A percentile compares a stretch with the other conserved stretches of the same genome.
These are phyloP conservation scores for Trichoderma reesei DNA, from an alignment of 495 filamentous ascomycete species.

Conservation along the genomic window DNA sequence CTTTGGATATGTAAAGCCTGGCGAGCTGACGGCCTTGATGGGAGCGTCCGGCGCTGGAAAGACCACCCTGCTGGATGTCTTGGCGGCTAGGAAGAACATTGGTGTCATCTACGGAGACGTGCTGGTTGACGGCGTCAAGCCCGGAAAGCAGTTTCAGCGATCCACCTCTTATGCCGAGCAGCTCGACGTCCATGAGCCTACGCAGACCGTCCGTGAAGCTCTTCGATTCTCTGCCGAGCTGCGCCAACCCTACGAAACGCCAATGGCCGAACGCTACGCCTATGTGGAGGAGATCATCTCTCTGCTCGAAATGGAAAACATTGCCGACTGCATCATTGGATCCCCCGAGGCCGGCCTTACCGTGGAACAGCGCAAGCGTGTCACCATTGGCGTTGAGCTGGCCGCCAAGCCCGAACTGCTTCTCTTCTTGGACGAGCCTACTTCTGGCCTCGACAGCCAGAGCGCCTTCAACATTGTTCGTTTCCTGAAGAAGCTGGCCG, in stretches of 20 bases:
- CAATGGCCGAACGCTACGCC: constrained; percentile 62
- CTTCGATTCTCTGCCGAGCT: constrained; percentile 75
- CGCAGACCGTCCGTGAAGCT: constrained; percentile 74
- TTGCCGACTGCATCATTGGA: constrained; percentile 80
- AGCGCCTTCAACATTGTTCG: constrained; percentile 82
- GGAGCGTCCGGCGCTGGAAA: constrained; percentile 82
- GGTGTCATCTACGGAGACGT: constrained; percentile 68
- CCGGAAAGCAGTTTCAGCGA: constrained; percentile 64
- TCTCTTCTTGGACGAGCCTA: constrained; percentile 86
- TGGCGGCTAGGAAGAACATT: constrained; percentile 68
- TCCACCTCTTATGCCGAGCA: constrained; percentile 78
- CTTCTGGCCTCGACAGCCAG: constrained; percentile 76
- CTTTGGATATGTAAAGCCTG: constrained; percentile 70
- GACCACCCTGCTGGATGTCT: constrained; percentile 70
- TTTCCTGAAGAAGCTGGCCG: constrained; percentile 76
- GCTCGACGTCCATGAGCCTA: constrained; percentile 68
- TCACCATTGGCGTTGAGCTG: constrained; percentile 84
- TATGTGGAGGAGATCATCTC: constrained; percentile 79
- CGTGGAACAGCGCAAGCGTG: constrained; percentile 83
- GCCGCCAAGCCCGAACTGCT: constrained; percentile 79
- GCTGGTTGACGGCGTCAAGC: constrained; percentile 59
- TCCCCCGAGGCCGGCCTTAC: constrained; percentile 66
- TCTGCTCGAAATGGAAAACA: constrained; percentile 70
- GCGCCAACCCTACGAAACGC: constrained; percentile 61
- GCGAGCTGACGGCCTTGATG: constrained; percentile 73